Conservation (phyloP, 192 early-diverging fungal species). For the Gigaspora rosea region DNA sequence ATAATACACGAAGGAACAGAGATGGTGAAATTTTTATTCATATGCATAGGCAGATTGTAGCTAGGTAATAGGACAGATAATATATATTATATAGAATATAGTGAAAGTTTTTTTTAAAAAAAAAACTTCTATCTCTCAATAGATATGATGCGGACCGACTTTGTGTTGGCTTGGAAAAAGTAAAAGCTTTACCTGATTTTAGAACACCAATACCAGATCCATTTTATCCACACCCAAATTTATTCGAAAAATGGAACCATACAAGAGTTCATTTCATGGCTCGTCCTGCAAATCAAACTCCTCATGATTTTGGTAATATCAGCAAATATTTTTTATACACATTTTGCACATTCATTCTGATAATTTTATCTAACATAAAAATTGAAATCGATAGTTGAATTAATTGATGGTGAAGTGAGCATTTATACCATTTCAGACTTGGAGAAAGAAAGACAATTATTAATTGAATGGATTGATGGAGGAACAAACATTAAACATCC, state of each 20-base stretch:
- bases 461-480: not conserved
- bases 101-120: too few species aligned
- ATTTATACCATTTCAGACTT: not conserved
- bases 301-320: not conserved
- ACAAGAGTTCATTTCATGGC: not conserved
- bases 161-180: not conserved
- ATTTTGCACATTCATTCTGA: too few species aligned
- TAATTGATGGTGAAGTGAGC: too few species aligned
- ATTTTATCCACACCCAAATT: not conserved
- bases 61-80: not conserved
- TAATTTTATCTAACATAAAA: too few species aligned
- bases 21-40: slow-evolving; percentile 23
- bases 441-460: not conserved
- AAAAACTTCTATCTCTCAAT: not conserved
- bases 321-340: too few species aligned
- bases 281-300: not conserved
- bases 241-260: not conserved
- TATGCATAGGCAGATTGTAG: not conserved
- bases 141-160: slow-evolving; percentile 20
- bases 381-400: too few species aligned
- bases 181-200: not conserved
- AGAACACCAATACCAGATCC: not conserved
- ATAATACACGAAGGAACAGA: not conserved
- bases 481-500: not conserved
- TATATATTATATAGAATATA: not conserved